Conservation (phyloP, 306 rosid species). For the Vachellia pachyceras region DNA sequence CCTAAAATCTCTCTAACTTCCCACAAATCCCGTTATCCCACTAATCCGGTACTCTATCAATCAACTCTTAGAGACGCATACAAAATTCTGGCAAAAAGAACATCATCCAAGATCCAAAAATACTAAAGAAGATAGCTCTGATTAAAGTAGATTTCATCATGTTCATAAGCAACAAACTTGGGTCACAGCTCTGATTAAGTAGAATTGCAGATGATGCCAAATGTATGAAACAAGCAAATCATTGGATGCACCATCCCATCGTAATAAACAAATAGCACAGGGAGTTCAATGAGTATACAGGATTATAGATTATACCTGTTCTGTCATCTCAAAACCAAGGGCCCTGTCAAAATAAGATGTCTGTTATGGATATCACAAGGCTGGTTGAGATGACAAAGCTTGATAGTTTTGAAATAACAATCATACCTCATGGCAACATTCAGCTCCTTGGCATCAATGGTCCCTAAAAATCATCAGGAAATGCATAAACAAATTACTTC, state of each 20-base stretch:
- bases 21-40: no score
- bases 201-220: background rate
- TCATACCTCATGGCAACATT: conserved; percentile 3
- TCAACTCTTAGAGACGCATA: background rate
- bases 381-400: background rate
- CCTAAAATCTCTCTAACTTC: no score
- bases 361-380: background rate
- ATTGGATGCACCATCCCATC: background rate
- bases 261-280: background rate
- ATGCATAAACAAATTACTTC: background rate
- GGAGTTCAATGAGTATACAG: background rate
- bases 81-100: background rate
- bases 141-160: background rate
- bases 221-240: background rate
- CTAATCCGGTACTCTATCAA: no score
- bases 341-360: conserved; percentile 3
- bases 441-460: background rate
- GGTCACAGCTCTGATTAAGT: background rate
- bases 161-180: background rate
- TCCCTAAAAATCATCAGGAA: background rate
- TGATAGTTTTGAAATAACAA: background rate
- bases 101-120: background rate
- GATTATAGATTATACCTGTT: conserved; percentile 2
- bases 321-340: conserved; percentile 6
- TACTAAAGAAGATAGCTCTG: background rate